Evolutionary conservation across 768 basidiomycete genomes (phyloP).

Genomic region (Coprinellus micaceus): DNA sequence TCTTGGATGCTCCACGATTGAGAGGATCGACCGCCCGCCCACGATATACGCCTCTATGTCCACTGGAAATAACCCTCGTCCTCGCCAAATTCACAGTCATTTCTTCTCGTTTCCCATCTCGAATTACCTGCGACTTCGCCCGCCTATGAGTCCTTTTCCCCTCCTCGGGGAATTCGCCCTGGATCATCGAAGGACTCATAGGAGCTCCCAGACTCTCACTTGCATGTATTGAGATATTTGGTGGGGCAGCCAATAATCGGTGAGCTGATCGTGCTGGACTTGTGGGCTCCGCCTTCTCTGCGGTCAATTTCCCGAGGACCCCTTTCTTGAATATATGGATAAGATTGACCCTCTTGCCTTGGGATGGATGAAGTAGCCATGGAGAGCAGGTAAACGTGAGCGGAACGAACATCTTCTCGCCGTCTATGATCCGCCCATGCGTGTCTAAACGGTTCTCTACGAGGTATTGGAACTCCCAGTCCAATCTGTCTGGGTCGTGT

Average conservation of each 20-base stretch:
- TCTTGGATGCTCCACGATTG: too few species aligned
- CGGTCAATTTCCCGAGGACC: constrained; percentile 58
- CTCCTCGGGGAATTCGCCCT: neutral
- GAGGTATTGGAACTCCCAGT: constrained; percentile 79
- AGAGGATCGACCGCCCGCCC: too few species aligned
- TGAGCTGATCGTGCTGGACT: too few species aligned
- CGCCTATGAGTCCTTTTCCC: neutral
- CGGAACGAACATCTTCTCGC: constrained; percentile 72
- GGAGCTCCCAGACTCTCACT: neutral
- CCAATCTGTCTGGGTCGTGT: constrained; percentile 37
- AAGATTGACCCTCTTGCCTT: constrained; percentile 63
- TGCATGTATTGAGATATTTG: neutral
- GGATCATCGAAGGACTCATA: neutral
- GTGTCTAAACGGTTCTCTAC: constrained; percentile 57
- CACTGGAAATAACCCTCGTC: too few species aligned
- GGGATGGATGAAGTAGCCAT: constrained; percentile 53
- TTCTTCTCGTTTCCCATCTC: too few species aligned
- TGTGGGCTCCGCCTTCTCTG: constrained; percentile 53
- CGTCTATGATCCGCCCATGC: constrained; percentile 46
- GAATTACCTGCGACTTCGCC: neutral
- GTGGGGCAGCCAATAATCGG: neutral
- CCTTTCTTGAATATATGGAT: constrained; percentile 73
- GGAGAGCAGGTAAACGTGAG: constrained; percentile 76
- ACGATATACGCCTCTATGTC: too few species aligned
- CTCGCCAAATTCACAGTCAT: too few species aligned